Base-by-base conservation (phyloP, 176 grass and related monocot species). In the Rhynchospora tenuis region DNA sequence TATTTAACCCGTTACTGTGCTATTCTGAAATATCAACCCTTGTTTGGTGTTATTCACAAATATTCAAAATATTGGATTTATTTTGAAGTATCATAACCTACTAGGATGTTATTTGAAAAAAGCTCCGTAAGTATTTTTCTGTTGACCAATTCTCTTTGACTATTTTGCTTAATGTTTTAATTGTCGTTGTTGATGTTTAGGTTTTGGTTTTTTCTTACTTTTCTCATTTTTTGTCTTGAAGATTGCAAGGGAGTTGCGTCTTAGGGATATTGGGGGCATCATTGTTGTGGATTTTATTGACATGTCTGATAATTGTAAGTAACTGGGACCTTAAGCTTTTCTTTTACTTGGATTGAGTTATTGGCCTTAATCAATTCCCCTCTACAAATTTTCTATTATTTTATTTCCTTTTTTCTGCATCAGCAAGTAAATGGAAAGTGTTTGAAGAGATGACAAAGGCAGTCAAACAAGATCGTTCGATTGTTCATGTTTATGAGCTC, bases 251-350 rank as follows among this genome's bases (percentile, higher is more conserved):
- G 95, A 98, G 82, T 60, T 98, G 84, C 92, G 95, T 42, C 82
- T 98, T 83, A 94, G 95, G 59, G 90, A 98, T 83, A 94, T 98
- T 84, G 95, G 95, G 43, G 95, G 95, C 60, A 94, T 98, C 69
- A 98, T 98, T 82, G 90, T 98, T 73, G 95, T 98, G 75, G 90
- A 98, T 88, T 98, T 98, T 86, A 98, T 98, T 74, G 87, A 93
- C 48, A 98, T 98, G 92, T 85, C 63, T 84, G 90, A 98, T 81
- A 92, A 98, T 63, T 91, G 95, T 98, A 89, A 93, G 95, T 94
- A 82, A 75, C 56, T 54, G 28, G 73, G 73, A 84, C 65, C 57
- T 77, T 24, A 64, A 48, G 54, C 33, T 84, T 33, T 81, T 77
- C 51, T 85, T 23, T 74, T 43, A 23, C 33, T 10, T 45, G 19